These are phyloP conservation scores for Eimeria praecox DNA, from an alignment of 169 alveolate genomes.

Conservation along the genomic window DNA sequence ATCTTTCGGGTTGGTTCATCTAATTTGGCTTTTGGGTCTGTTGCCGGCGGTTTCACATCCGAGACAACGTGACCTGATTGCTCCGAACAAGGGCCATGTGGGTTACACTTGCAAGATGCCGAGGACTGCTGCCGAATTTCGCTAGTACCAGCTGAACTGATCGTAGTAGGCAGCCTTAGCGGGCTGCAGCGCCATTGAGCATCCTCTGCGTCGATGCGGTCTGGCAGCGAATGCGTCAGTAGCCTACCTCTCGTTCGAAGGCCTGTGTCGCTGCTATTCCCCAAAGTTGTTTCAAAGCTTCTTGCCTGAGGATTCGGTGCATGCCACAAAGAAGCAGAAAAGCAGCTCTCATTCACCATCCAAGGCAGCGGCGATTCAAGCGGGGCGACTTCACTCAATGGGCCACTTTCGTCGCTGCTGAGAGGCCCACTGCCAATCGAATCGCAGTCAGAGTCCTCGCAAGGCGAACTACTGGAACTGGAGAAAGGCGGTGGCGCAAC, in stretches of 20 bases:
- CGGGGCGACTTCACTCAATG: neutral
- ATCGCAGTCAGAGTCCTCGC: neutral
- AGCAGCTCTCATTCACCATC: neutral
- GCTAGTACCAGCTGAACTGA: neutral
- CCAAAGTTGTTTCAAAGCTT: neutral
- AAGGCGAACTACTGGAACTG: conserved; percentile 10
- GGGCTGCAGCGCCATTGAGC: neutral
- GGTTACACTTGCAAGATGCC: neutral
- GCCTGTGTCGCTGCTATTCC: neutral
- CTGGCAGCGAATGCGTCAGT: conserved; percentile 36
- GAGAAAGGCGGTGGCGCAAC: neutral
- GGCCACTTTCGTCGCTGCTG: neutral
- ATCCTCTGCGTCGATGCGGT: conserved; percentile 36
- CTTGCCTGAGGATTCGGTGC: neutral
- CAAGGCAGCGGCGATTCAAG: neutral
- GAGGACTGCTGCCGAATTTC: neutral
- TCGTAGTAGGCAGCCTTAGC: neutral
- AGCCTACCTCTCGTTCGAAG: neutral
- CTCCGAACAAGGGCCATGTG: neutral
- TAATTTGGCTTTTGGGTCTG: neutral
- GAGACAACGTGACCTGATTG: neutral
- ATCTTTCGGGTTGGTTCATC: conserved; percentile 33
- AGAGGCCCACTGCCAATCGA: conserved; percentile 5
- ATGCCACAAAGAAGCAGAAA: conserved; percentile 16
- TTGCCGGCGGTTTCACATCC: neutral